phyloP scores from a whole-genome alignment of 768 basidiomycete genomes.

The Mycena rosella region DNA sequence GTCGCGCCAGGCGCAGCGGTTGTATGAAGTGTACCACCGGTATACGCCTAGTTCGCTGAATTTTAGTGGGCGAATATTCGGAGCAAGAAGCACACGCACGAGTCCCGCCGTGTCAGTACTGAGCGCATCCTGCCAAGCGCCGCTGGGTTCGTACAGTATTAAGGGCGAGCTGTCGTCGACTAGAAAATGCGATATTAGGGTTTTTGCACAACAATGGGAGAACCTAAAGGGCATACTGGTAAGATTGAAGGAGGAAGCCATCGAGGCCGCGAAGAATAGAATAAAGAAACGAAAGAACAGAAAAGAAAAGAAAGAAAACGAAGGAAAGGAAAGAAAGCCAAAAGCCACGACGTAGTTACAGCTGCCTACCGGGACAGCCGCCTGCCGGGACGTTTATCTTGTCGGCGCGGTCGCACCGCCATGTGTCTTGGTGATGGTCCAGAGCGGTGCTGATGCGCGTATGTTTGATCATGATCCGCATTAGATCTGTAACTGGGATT shows the following conservation, averaged over 20 bases:
- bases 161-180: constrained; percentile 71
- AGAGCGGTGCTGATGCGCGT: constrained; percentile 1
- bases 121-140: constrained; percentile 63
- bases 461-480: neutral
- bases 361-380: constrained; percentile 21
- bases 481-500: neutral
- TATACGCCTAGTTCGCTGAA: constrained; percentile 53
- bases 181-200: constrained; percentile 39
- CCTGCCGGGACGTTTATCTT: constrained; percentile 6
- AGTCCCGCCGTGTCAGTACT: constrained; percentile 53
- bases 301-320: constrained; percentile 27
- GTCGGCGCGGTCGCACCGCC: constrained; percentile 3
- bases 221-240: constrained; percentile 48
- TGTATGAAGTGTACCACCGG: constrained; percentile 58
- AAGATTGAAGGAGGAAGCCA: constrained; percentile 58
- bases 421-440: constrained; percentile 10
- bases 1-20: constrained; percentile 60
- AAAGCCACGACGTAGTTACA: constrained; percentile 28
- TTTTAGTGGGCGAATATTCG: neutral
- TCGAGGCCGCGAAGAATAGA: constrained; percentile 52
- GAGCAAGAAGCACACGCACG: constrained; percentile 44
- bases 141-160: constrained; percentile 62
- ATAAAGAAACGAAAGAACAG: constrained; percentile 37
- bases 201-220: neutral
- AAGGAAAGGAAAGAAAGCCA: constrained; percentile 36